Percentiles rank a stretch among this genome's conserved stretches.
Conservation (phyloP, 2,329 filamentous ascomycete genomes). For the Diaporthe destruens region DNA sequence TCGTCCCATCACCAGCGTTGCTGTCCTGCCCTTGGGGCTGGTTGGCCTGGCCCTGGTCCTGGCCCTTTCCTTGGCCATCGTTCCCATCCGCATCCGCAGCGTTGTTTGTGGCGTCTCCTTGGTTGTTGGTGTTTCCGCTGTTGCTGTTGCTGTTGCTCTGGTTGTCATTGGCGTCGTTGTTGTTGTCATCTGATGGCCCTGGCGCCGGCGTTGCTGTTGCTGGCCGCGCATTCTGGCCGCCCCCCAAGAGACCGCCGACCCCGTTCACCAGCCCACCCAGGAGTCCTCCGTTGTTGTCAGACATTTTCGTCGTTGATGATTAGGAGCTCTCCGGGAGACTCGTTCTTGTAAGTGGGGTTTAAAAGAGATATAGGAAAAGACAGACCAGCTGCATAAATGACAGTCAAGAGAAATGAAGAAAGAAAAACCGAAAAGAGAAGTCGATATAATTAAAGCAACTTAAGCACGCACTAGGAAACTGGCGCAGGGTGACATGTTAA, state of each 20-base stretch:
- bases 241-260: constrained; percentile 36
- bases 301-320: constrained; percentile 11
- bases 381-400: constrained; percentile 38
- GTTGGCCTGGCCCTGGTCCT: neutral
- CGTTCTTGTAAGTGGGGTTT: neutral
- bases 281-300: constrained; percentile 28
- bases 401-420: constrained; percentile 5
- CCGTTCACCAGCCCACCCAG: constrained; percentile 17
- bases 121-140: neutral
- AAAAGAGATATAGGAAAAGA: constrained; percentile 3
- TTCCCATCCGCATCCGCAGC: neutral
- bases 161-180: constrained; percentile 10
- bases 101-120: constrained; percentile 16
- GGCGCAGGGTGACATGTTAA: constrained; percentile 22
- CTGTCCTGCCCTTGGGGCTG: neutral
- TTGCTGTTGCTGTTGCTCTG: constrained; percentile 1
- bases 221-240: constrained; percentile 10
- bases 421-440: neutral
- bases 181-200: neutral
- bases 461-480: neutral
- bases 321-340: constrained; percentile 13
- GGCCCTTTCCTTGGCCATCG: neutral
- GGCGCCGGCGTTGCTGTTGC: neutral
- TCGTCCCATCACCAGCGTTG: constrained; percentile 2
- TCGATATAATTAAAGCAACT: constrained; percentile 8